phyloP scores from a whole-genome alignment of 805 yeast species.

The Kodamaea hsintzibuensis region DNA sequence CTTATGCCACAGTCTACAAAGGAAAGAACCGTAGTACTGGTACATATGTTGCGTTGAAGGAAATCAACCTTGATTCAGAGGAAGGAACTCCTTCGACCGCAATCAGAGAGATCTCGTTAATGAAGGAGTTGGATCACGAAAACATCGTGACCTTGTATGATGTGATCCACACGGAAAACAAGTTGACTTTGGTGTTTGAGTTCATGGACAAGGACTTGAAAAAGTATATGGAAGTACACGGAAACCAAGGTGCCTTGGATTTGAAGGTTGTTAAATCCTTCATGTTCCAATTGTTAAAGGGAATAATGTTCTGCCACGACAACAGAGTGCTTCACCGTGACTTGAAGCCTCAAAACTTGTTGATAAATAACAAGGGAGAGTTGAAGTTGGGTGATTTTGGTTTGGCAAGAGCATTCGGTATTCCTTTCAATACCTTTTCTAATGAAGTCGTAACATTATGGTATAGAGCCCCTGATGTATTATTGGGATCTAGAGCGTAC shows the following conservation, averaged over 20 bases:
- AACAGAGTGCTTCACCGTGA: slow-evolving; percentile 83
- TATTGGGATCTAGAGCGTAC: slow-evolving; percentile 91
- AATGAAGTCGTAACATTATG: slow-evolving; percentile 97
- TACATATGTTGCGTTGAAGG: slow-evolving; percentile 90
- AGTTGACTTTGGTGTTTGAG: slow-evolving; percentile 90
- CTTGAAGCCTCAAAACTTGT: slow-evolving; percentile 91
- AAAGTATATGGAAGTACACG: slow-evolving; percentile 89
- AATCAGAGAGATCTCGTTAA: slow-evolving; percentile 89
- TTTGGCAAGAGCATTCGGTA: slow-evolving; percentile 95
- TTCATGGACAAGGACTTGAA: slow-evolving; percentile 91
- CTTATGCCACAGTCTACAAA: slow-evolving; percentile 98
- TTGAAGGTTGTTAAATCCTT: slow-evolving; percentile 78
- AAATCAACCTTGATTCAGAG: slow-evolving; percentile 90
- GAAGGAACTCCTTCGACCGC: slow-evolving; percentile 99
- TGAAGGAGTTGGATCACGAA: slow-evolving; percentile 92
- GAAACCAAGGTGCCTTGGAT: slow-evolving; percentile 71
- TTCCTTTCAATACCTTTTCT: slow-evolving; percentile 95
- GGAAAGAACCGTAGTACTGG: slow-evolving; percentile 86
- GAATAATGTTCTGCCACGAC: slow-evolving; percentile 85
- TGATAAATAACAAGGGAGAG: slow-evolving; percentile 87
- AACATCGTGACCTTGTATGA: slow-evolving; percentile 91
- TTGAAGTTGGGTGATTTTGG: slow-evolving; percentile 96
- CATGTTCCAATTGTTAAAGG: slow-evolving; percentile 90
- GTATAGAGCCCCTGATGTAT: slow-evolving; percentile 97
- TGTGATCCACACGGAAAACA: slow-evolving; percentile 95